Evolutionary conservation across 2,329 filamentous ascomycete genomes (phyloP), one percentile per base, ranked within the genome.

Genomic region (Hirsutella rhossiliensis): DNA sequence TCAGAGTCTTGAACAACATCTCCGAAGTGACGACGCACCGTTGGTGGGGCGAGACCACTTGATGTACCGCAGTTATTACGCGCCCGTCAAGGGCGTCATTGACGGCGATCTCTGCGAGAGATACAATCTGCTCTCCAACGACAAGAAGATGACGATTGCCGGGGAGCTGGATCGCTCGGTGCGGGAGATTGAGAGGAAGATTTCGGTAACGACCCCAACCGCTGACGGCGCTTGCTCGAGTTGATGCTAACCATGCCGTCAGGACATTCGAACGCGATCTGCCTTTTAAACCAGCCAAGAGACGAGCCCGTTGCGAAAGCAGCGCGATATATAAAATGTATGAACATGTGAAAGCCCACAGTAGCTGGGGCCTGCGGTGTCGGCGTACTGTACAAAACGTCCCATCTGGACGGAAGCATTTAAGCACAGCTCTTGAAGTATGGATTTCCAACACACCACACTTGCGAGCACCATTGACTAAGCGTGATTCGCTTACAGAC

Each of bases 51-150:
- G 94, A 51, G 94, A 98, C 62, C 92, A 99, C 63, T 71, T 99
- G 39, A 94, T 95, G 57, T 99, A 94, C 63, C 77, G 94, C 50
- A 82, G 88, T 51, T 98, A 97, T 65, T 98, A 97, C 62, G 87
- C 87, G 7, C 94, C 92, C 0, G 87, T 94, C 37, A 98, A 98
- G 72, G 89, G 89, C 9, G 81, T 94, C 27, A 95, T 99, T 55
- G 92, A 99, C 63, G 92, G 92, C 27, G 92, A 99, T 65, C 70
- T 99, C 36, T 95, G 92, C 56, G 92, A 99, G 71, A 78, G 88
- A 53, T 98, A 87, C 64, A 78, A 87, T 46, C 67, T 92, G 47
- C 71, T 98, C 48, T 75, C 84, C 23, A 84, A 82, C 53, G 90
- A 96, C 56, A 89, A 87, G 71, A 95, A 96, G 72, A 81, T 87